Conservation (phyloP, 2,329 filamentous ascomycete species). For the Calonectria henricotiae region DNA sequence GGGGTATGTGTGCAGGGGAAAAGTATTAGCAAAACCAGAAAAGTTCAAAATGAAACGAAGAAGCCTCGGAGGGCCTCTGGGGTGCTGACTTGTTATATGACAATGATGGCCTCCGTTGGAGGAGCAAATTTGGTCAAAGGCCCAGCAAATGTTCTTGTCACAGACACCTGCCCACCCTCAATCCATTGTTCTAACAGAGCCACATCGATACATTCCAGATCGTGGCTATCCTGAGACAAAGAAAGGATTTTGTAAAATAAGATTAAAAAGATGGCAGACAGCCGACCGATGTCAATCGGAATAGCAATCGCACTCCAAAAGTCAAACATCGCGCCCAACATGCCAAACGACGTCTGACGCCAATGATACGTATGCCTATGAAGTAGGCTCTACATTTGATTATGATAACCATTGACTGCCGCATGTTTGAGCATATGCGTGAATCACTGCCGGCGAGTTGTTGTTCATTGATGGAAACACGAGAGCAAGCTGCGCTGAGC, state of each 20-base stretch:
- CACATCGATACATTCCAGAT: not conserved
- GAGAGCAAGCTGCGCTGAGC: not conserved
- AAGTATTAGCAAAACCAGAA: too few relatives aligned
- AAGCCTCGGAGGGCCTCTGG: not conserved
- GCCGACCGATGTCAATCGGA: not conserved
- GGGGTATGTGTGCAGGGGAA: not conserved
- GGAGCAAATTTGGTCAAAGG: not conserved
- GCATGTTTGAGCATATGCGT: not conserved
- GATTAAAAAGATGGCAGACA: not conserved
- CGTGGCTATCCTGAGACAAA: conserved; percentile 8
- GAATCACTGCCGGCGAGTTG: not conserved
- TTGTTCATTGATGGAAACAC: not conserved
- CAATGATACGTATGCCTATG: not conserved
- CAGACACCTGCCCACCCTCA: not conserved
- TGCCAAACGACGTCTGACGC: not conserved
- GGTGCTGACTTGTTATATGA: not conserved
- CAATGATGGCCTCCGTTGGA: not conserved
- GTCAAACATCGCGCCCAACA: not conserved
- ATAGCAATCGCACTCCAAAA: not conserved
- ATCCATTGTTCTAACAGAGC: not conserved
- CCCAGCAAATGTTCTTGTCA: not conserved
- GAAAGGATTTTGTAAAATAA: not conserved
- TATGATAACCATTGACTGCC: not conserved
- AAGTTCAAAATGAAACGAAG: not conserved
- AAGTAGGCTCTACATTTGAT: too few relatives aligned